Evolutionary conservation across 495 filamentous ascomycete species (phyloP).

Genomic region (Talaromyces proteolyticus): DNA sequence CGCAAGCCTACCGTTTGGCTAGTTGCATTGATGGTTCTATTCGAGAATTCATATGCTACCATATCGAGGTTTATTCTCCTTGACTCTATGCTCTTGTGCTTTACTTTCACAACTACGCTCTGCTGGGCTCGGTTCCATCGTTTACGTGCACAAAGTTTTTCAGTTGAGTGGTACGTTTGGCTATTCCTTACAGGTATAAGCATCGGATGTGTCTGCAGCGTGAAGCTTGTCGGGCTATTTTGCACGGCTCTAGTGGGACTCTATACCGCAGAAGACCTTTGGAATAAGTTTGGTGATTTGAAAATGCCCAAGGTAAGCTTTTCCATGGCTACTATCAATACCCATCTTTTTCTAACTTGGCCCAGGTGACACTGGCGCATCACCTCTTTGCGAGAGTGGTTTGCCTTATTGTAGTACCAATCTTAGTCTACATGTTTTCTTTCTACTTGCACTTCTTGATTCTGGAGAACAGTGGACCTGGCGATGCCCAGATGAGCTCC

Average conservation of each 20-base stretch:
- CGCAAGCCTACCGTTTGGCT: constrained; percentile 85
- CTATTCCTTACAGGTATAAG: constrained; percentile 85
- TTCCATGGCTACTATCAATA: neutral
- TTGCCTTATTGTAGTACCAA: constrained; percentile 82
- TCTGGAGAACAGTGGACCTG: constrained; percentile 88
- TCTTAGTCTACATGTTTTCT: constrained; percentile 86
- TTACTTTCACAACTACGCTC: constrained; percentile 92
- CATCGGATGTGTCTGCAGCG: constrained; percentile 95
- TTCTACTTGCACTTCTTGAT: constrained; percentile 93
- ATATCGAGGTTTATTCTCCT: constrained; percentile 97
- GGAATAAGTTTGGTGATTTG: constrained; percentile 94
- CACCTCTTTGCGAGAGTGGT: constrained; percentile 76
- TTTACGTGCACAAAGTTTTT: constrained; percentile 76
- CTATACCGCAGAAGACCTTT: constrained; percentile 94
- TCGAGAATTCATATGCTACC: constrained; percentile 97
- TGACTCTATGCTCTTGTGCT: constrained; percentile 97
- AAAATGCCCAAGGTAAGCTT: constrained; percentile 74
- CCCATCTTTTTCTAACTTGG: neutral
- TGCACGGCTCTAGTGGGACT: constrained; percentile 90
- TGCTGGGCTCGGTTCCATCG: constrained; percentile 96
- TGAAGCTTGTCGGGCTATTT: constrained; percentile 97
- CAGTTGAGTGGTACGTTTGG: constrained; percentile 87
- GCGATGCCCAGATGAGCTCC: constrained; percentile 98
- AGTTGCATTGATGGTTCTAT: constrained; percentile 92
- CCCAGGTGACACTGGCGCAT: constrained; percentile 60